phyloP scores from a whole-genome alignment of 306 rosid species.

The Nissolia schottii region DNA sequence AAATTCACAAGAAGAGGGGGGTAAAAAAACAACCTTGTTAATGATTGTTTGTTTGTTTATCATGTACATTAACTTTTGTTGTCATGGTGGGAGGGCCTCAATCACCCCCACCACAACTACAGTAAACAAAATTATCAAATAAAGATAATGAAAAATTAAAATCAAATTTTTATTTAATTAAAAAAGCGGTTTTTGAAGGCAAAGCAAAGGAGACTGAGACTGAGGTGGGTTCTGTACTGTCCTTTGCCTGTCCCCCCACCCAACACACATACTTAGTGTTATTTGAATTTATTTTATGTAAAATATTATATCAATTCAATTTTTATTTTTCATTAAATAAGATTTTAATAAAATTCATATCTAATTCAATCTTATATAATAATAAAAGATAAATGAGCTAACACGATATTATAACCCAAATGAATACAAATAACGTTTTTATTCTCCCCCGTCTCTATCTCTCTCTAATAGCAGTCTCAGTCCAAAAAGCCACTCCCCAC shows the following conservation, averaged over 20 bases:
- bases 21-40: neutral
- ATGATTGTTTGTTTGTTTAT: constrained; percentile 12
- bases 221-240: constrained; percentile 86
- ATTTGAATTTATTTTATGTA: too few species aligned
- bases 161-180: too few species aligned
- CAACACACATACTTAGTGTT: constrained; percentile 59
- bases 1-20: neutral
- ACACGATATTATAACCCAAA: too few species aligned
- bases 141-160: constrained; percentile 2
- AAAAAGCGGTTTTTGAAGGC: constrained; percentile 30
- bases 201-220: constrained; percentile 44
- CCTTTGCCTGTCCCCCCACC: constrained; percentile 87
- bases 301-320: too few species aligned
- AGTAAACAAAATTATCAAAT: constrained; percentile 44
- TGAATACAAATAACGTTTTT: too few species aligned
- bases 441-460: too few species aligned
- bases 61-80: constrained; percentile 33
- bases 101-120: constrained; percentile 32
- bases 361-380: too few species aligned
- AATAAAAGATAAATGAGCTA: too few species aligned
- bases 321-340: too few species aligned
- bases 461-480: constrained; percentile 40
- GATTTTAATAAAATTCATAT: too few species aligned
- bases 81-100: constrained; percentile 61
- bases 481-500: constrained; percentile 69